A percentile compares a stretch with the other conserved stretches of the same genome.
These are phyloP conservation scores for Alternaria viburni DNA, from an alignment of 2,329 filamentous ascomycete species.

Conservation along the genomic window DNA sequence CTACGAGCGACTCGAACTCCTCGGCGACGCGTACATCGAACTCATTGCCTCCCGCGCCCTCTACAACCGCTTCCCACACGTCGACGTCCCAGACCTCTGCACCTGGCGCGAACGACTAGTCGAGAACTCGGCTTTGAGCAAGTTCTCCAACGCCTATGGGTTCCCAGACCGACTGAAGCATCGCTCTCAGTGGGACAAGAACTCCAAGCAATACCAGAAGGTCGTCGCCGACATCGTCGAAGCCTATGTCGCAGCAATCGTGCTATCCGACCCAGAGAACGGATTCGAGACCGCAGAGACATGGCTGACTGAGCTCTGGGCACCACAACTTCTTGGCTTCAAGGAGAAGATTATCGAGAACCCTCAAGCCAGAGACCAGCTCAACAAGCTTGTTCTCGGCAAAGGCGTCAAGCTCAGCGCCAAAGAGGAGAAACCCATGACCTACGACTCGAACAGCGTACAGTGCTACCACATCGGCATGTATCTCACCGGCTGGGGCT, in stretches of 20 bases:
- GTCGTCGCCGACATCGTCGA: conserved; percentile 88
- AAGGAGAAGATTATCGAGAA: conserved; percentile 45
- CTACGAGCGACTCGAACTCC: conserved; percentile 87
- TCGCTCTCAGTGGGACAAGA: conserved; percentile 44
- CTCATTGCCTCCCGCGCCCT: conserved; percentile 78
- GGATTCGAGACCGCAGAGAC: conserved; percentile 67
- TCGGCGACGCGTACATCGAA: conserved; percentile 87
- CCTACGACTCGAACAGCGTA: conserved; percentile 58
- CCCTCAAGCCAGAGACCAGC: conserved; percentile 47
- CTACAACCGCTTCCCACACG: conserved; percentile 70
- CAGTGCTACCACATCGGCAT: conserved; percentile 68
- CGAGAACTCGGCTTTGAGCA: conserved; percentile 77
- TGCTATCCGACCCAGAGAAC: conserved; percentile 68
- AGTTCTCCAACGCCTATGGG: conserved; percentile 73
- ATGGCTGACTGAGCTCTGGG: conserved; percentile 82
- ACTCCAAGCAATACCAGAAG: conserved; percentile 61
- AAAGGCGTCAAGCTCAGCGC: conserved; percentile 49
- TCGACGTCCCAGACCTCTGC: conserved; percentile 72
- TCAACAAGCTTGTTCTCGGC: conserved; percentile 45
- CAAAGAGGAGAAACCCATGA: conserved; percentile 59
- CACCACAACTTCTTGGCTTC: conserved; percentile 42
- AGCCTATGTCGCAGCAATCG: conserved; percentile 81
- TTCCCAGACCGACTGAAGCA: conserved; percentile 69
- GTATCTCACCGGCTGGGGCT: conserved; percentile 73
- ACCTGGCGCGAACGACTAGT: conserved; percentile 80